These are phyloP conservation scores for Prunus campanulata DNA, from an alignment of 306 rosid species.

Conservation along the genomic window DNA sequence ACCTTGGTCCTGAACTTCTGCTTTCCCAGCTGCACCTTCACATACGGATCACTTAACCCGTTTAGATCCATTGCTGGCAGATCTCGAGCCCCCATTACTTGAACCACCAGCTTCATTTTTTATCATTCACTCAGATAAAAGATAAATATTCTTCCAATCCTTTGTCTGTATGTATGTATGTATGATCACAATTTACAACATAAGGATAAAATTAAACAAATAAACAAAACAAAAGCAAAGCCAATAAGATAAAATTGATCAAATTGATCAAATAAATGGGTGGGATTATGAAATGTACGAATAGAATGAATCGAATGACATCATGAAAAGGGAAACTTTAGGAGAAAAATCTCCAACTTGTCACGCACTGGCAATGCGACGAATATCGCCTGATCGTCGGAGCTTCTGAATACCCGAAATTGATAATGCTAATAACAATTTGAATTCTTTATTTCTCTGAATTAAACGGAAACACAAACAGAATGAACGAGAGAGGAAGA, in stretches of 20 bases:
- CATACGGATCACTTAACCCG: constrained; percentile 72
- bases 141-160: not conserved
- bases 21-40: constrained; percentile 71
- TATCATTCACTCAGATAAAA: not conserved
- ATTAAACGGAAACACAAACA: not conserved
- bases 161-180: not conserved
- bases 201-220: not conserved
- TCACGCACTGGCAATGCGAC: not conserved
- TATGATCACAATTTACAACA: not conserved
- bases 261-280: not conserved
- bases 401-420: not conserved
- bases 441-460: not conserved
- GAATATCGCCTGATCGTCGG: not conserved
- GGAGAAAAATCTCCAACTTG: not conserved
- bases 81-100: constrained; percentile 77
- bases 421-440: not conserved
- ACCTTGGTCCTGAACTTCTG: constrained; percentile 73
- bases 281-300: not conserved
- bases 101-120: constrained; percentile 75
- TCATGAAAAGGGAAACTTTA: not conserved
- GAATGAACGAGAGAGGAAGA: not conserved
- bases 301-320: not conserved
- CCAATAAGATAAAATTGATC: not conserved
- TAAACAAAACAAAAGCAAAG: not conserved
- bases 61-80: constrained; percentile 52